A percentile compares a stretch with the other conserved stretches of the same genome.
Evolutionary conservation across 108 stramenopile genomes (phyloP).

Genomic region (Epithemia pelagica): DNA sequence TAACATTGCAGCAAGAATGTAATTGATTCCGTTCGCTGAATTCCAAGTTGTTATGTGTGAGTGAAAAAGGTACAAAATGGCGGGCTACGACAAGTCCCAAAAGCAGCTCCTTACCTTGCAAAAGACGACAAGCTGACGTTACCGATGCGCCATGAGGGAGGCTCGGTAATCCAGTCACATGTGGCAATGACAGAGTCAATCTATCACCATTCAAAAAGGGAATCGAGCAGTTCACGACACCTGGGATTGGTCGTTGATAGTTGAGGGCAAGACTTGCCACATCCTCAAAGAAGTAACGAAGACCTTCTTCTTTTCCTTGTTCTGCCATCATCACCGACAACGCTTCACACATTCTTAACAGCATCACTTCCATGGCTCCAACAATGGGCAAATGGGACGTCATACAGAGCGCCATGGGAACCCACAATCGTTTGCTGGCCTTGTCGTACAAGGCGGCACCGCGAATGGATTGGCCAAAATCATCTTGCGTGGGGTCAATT

Average conservation of each 20-base stretch:
- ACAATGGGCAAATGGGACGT: slow-evolving; percentile 71
- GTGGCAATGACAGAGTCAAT: slow-evolving; percentile 59
- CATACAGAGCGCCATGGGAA: slow-evolving; percentile 73
- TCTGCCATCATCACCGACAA: slow-evolving; percentile 23
- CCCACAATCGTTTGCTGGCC: slow-evolving; percentile 53
- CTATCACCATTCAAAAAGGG: slow-evolving; percentile 75
- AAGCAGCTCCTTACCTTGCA: slow-evolving; percentile 29
- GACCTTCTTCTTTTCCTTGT: background rate
- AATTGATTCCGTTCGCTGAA: slow-evolving; percentile 66
- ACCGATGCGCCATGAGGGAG: slow-evolving; percentile 73
- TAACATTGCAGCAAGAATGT: slow-evolving; percentile 66
- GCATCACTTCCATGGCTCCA: slow-evolving; percentile 71
- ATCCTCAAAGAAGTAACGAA: slow-evolving; percentile 37
- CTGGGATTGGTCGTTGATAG: slow-evolving; percentile 67
- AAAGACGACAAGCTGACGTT: slow-evolving; percentile 63
- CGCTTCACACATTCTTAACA: slow-evolving; percentile 70
- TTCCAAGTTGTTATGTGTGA: too few species aligned
- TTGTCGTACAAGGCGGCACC: slow-evolving; percentile 2
- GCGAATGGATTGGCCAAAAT: slow-evolving; percentile 56
- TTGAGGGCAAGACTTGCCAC: slow-evolving; percentile 64
- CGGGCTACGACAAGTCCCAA: too few species aligned
- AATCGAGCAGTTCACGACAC: slow-evolving; percentile 79
- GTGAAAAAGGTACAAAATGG: too few species aligned
- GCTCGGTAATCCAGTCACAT: slow-evolving; percentile 58
- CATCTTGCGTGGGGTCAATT: slow-evolving; percentile 72